These are phyloP conservation scores for Polymyxa betae DNA, from an alignment of 208 protist species.

Conservation along the genomic window DNA sequence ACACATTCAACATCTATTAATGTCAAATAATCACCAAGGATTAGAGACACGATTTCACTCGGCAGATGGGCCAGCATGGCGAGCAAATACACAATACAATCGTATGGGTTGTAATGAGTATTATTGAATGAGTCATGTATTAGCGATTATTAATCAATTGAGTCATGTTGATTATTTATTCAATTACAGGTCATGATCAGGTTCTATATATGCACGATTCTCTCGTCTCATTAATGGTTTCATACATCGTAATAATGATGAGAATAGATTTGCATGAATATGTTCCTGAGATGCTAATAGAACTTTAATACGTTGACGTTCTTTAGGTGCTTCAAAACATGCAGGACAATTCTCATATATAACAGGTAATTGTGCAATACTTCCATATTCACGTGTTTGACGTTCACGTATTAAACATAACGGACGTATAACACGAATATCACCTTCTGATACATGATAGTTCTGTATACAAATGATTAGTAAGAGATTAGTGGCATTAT, in stretches of 20 bases:
- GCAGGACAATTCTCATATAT: slow-evolving; percentile 81
- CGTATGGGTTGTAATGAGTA: no score
- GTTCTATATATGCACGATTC: slow-evolving; percentile 9
- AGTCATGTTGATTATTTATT: no score
- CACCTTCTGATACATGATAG: slow-evolving; percentile 73
- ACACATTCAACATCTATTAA: no score
- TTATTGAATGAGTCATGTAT: no score
- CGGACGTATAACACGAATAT: slow-evolving; percentile 79
- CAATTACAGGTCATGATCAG: no score
- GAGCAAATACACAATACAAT: no score
- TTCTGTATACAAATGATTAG: slow-evolving; percentile 59
- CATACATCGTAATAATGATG: slow-evolving; percentile 60
- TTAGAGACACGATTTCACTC: no score
- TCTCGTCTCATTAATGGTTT: slow-evolving; percentile 61
- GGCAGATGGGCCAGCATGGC: no score
- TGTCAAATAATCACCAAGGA: no score
- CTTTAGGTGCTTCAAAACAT: slow-evolving; percentile 80
- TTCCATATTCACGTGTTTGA: slow-evolving; percentile 68
- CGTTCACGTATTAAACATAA: slow-evolving; percentile 72
- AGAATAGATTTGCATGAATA: slow-evolving; percentile 70
- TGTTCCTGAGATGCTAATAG: slow-evolving; percentile 75
- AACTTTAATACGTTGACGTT: slow-evolving; percentile 76
- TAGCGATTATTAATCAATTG: no score
- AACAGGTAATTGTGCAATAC: slow-evolving; percentile 68
- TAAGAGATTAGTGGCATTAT: neutral